These are phyloP conservation scores for Tuctoria greenei DNA, from an alignment of 176 grass and related monocot genomes.

Conservation along the genomic window DNA sequence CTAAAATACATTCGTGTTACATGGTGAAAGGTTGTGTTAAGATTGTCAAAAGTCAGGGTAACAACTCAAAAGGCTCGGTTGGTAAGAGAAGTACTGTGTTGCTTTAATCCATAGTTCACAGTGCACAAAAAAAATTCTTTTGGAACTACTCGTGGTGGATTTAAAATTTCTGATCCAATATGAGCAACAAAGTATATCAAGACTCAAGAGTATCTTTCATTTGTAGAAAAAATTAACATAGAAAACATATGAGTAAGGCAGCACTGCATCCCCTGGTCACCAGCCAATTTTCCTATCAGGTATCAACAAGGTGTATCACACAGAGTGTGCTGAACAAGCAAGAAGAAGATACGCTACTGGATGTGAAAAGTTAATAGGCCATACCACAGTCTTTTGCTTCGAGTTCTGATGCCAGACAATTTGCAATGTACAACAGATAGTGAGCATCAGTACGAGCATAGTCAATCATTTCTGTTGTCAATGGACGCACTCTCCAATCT, in stretches of 20 bases:
- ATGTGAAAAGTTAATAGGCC: constrained; percentile 26
- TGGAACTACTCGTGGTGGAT: background rate
- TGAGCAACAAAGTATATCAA: background rate
- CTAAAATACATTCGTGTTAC: no score
- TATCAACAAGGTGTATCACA: background rate
- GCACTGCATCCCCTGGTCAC: background rate
- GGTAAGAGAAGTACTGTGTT: constrained; percentile 16
- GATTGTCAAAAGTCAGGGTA: constrained; percentile 28
- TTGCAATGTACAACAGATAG: constrained; percentile 85
- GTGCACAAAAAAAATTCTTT: no score
- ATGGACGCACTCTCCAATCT: constrained; percentile 94
- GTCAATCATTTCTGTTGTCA: constrained; percentile 73
- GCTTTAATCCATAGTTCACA: no score
- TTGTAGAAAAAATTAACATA: background rate
- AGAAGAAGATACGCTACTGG: background rate
- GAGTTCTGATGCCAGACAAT: constrained; percentile 79
- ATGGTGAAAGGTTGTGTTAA: no score
- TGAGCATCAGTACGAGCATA: constrained; percentile 87
- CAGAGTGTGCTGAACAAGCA: constrained; percentile 1
- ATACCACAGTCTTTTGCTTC: constrained; percentile 64
- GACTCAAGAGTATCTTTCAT: constrained; percentile 5
- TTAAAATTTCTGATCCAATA: constrained; percentile 6
- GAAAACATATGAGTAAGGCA: background rate
- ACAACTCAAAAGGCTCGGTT: constrained; percentile 8
- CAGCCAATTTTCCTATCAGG: background rate